phyloP scores from a whole-genome alignment of 768 basidiomycete genomes.

The Hirschioporus abietinus region DNA sequence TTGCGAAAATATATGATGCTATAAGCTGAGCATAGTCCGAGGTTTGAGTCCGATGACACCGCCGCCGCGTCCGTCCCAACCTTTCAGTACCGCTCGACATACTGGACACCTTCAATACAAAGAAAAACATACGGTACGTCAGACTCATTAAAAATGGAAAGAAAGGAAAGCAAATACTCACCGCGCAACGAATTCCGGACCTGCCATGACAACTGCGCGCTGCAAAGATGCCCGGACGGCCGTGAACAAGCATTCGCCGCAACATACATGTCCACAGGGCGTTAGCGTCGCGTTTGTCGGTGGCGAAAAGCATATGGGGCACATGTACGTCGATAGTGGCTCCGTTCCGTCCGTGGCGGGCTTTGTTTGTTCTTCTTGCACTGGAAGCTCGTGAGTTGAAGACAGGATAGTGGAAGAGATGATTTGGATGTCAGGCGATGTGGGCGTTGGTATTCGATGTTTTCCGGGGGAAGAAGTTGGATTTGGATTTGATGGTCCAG shows the following conservation, averaged over 20 bases:
- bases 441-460: not conserved
- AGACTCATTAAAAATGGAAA: not conserved
- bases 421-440: not conserved
- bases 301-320: slow-evolving; percentile 76
- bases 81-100: slow-evolving; percentile 58
- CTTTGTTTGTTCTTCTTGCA: not conserved
- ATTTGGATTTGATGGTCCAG: not conserved
- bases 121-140: not conserved
- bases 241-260: slow-evolving; percentile 70
- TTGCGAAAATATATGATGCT: not conserved
- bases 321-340: slow-evolving; percentile 57
- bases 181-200: not conserved
- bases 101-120: slow-evolving; percentile 51
- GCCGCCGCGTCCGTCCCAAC: slow-evolving; percentile 67
- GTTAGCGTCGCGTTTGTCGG: slow-evolving; percentile 74
- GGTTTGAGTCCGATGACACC: slow-evolving; percentile 58
- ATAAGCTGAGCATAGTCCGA: slow-evolving; percentile 8
- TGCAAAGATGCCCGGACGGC: slow-evolving; percentile 60
- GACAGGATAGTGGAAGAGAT: not conserved
- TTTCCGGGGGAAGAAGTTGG: not conserved
- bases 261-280: slow-evolving; percentile 76
- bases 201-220: slow-evolving; percentile 30
- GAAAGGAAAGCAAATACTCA: not conserved
- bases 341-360: slow-evolving; percentile 12
- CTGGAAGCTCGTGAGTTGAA: not conserved